phyloP scores from a whole-genome alignment of 768 basidiomycete genomes.

The Lactarius psammicola region DNA sequence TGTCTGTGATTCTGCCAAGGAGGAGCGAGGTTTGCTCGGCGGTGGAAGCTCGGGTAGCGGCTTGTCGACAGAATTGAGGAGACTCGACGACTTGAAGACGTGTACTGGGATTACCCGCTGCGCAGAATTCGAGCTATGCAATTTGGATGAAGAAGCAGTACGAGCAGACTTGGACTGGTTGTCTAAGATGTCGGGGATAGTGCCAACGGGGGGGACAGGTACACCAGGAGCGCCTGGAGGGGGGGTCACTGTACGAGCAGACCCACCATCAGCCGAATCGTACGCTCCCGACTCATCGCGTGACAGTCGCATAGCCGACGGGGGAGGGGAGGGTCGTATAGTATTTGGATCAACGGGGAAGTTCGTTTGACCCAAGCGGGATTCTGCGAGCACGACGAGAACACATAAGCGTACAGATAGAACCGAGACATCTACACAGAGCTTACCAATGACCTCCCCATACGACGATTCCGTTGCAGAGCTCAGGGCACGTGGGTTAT shows the following conservation, averaged over 20 bases:
- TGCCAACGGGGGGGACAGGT: conserved; percentile 42
- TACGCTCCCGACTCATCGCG: conserved; percentile 10
- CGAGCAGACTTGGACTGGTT: conserved; percentile 45
- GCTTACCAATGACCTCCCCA: conserved; percentile 59
- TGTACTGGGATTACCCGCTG: conserved; percentile 25
- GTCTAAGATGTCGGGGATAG: conserved; percentile 57
- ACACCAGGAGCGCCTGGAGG: conserved; percentile 40
- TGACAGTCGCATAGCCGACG: conserved; percentile 52
- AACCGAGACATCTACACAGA: neutral
- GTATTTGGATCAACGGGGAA: conserved; percentile 48
- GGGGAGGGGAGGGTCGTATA: conserved; percentile 64
- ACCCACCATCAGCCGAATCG: conserved; percentile 35
- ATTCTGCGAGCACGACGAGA: conserved; percentile 20
- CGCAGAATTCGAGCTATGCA: conserved; percentile 2
- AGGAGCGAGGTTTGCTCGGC: conserved; percentile 35
- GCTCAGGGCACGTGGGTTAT: conserved; percentile 11
- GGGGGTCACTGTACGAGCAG: conserved; percentile 40
- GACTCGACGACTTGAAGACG: conserved; percentile 21
- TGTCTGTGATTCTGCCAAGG: conserved; percentile 17
- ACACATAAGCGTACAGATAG: neutral
- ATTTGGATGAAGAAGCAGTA: conserved; percentile 9
- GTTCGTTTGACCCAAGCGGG: conserved; percentile 23
- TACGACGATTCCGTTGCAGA: conserved; percentile 54
- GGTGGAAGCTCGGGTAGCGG: conserved; percentile 30
- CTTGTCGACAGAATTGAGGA: conserved; percentile 23